Base-by-base conservation (phyloP, 257 asterid genomes). In the Salvia splendens region DNA sequence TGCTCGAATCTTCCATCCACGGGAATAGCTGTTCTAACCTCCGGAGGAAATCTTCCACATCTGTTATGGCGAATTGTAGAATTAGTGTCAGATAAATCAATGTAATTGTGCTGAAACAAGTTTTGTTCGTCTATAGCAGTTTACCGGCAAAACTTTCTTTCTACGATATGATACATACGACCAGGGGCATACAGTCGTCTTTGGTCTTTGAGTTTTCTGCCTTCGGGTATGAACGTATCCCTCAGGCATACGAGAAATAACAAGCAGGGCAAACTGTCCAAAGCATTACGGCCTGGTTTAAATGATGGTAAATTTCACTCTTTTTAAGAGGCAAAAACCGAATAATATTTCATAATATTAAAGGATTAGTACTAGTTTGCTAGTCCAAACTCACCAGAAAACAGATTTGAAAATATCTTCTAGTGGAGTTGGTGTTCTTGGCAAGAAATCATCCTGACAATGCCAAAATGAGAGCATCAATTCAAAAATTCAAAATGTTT, bases 1-100 rank as follows among this genome's bases (percentile, higher is more conserved):
- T 93, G 99, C 73, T 93, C 97, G 24, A 93, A 93, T 77, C 99
- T 88, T 73, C 95, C 99, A 54, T 93, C 99, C 77, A 93, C 97
- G 0, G 97, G 99, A 56, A 93, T 93, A 52, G 97, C 96, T 48
- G 99, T 93, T 81, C 96, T 84, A 47, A 90, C 96, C 69, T 85
- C 95, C 15, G 99, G 99, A 67, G 99, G 97, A 64, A 53, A 90
- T 81, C 97, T 90, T 70, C 97, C 99, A 75, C 99, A 93, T 76
- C 99, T 89, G 82, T 40, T 16, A 35, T n/a, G 56, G 58, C 28
- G 69, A 56, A 75, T 12, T 41, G 47, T 1, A 28, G 28, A 62
- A 11, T 46, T 35, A 67, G 42, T 56, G 54, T 70, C 35, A 24
- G 73, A 54, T 43, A 60, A 67, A 65, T 40, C 50, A 16, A 38